Conservation (phyloP, 2,329 filamentous ascomycete genomes). For the Exophiala lecanii-corni region DNA sequence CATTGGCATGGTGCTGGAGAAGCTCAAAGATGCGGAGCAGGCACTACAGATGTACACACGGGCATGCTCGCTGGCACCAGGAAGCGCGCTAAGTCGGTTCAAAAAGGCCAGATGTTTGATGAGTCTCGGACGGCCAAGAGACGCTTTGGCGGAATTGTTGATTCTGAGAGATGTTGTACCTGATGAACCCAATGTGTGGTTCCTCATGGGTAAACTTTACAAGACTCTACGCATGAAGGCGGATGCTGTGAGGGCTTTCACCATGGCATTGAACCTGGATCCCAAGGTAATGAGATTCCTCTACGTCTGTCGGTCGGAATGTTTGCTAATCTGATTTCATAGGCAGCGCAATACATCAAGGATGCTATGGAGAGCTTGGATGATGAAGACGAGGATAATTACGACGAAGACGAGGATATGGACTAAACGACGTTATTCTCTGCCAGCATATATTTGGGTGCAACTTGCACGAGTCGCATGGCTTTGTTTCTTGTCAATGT, state of each 20-base stretch:
- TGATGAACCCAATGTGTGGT: slow-evolving; percentile 94
- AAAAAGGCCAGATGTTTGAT: slow-evolving; percentile 87
- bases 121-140: slow-evolving; percentile 63
- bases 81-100: slow-evolving; percentile 78
- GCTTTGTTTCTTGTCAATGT: too few species aligned
- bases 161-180: slow-evolving; percentile 87
- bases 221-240: slow-evolving; percentile 58
- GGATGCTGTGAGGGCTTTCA: slow-evolving; percentile 87
- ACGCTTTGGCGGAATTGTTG: slow-evolving; percentile 76
- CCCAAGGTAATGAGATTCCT: slow-evolving; percentile 65
- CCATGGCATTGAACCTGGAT: slow-evolving; percentile 89
- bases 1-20: slow-evolving; percentile 85
- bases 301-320: not conserved
- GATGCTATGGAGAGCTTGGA: slow-evolving; percentile 92
- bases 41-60: slow-evolving; percentile 78
- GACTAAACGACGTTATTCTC: slow-evolving; percentile 30
- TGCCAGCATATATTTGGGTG: not conserved
- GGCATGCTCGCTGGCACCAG: slow-evolving; percentile 76
- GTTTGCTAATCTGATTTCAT: slow-evolving; percentile 21
- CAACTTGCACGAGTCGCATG: not conserved
- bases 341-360: slow-evolving; percentile 93
- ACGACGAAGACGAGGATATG: slow-evolving; percentile 51
- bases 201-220: slow-evolving; percentile 69
- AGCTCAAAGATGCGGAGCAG: slow-evolving; percentile 72
- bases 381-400: slow-evolving; percentile 64